These are phyloP conservation scores for Nigrograna mackinnonii DNA, from an alignment of 2,329 filamentous ascomycete species.

Conservation along the genomic window DNA sequence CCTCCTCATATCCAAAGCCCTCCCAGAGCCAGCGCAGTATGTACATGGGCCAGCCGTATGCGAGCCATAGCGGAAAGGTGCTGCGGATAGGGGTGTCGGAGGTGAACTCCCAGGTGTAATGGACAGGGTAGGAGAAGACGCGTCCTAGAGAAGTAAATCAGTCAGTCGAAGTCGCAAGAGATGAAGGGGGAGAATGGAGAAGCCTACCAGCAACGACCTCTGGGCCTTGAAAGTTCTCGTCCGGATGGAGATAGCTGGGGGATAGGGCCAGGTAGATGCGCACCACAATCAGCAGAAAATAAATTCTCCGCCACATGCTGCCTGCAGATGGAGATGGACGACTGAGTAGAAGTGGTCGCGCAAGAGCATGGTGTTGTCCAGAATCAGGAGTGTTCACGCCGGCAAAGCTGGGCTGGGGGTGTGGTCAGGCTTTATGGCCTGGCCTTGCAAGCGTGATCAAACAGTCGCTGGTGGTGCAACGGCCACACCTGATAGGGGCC, in stretches of 20 bases:
- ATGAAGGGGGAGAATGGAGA: slow-evolving; percentile 1
- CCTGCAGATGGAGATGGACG: slow-evolving; percentile 19
- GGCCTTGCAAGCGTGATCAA: slow-evolving; percentile 24
- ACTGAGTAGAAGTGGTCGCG: slow-evolving; percentile 17
- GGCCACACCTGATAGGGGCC: slow-evolving; percentile 16
- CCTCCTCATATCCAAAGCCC: slow-evolving; percentile 77
- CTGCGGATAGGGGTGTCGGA: slow-evolving; percentile 87
- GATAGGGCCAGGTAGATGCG: slow-evolving; percentile 93
- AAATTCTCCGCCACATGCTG: slow-evolving; percentile 88
- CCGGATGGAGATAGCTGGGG: slow-evolving; percentile 95
- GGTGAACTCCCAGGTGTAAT: slow-evolving; percentile 95
- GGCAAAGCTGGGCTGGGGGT: background rate
- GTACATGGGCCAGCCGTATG: slow-evolving; percentile 93
- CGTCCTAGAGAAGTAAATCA: slow-evolving; percentile 62
- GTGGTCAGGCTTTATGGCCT: slow-evolving; percentile 5
- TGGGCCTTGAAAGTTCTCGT: slow-evolving; percentile 98
- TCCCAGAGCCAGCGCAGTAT: slow-evolving; percentile 91
- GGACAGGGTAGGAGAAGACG: slow-evolving; percentile 89
- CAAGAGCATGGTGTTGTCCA: slow-evolving; percentile 34
- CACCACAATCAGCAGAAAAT: slow-evolving; percentile 81
- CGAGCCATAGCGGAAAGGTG: slow-evolving; percentile 93
- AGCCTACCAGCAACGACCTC: slow-evolving; percentile 87
- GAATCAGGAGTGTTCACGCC: no score
- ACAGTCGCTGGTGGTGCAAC: slow-evolving; percentile 19
- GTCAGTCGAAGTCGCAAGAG: slow-evolving; percentile 12